Evolutionary conservation across 1,284 basidiomycete species (phyloP), one percentile per base, ranked within the genome.

Genomic region (Leccinum huronense): DNA sequence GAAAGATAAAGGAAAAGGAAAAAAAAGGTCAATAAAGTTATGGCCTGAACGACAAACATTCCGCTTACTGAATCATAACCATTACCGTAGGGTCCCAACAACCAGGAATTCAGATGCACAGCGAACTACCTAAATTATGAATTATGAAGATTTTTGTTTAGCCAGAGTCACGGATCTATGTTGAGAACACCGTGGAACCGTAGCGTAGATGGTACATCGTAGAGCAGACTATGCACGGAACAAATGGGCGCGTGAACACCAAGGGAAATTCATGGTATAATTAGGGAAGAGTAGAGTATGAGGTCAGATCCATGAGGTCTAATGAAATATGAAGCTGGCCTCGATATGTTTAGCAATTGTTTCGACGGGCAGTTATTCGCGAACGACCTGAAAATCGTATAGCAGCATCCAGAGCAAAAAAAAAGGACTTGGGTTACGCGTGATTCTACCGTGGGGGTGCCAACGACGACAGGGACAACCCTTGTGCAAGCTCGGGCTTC

Each of bases 401-500:
- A 60, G 60, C 60, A 53, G 42, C 56, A 63, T 59, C 59, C 48
- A 60, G 36, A 61, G 59, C 51, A 60, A 65, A 65, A 59, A n/a
- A 33, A 11, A 53, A 27, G 36, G 33, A 51, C 48, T 23, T 55
- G 66, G 51, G 40, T 57, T 48, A 56, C 19, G 59, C 59, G 36
- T 59, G 58, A 60, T 45, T 73, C 68, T 77, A 81, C 66, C 79
- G 76, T 60, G 68, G 66, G 42, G 81, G 82, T 53, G 89, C 89
- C 64, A 92, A 78, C 19, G 89, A 85, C 51, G 86, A 91, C 53
- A 88, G 80, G 71, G 81, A 80, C 63, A 91, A 79, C 58, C 86
- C 91, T 75, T 91, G 88, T 19, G 85, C 84, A 60, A 93, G 82
- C 78, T 93, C 91, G 11, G 83, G 78, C 74, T 93, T 93, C 91